Base-by-base conservation (phyloP, 2,329 filamentous ascomycete genomes). In the Phaeoacremonium minimum region DNA sequence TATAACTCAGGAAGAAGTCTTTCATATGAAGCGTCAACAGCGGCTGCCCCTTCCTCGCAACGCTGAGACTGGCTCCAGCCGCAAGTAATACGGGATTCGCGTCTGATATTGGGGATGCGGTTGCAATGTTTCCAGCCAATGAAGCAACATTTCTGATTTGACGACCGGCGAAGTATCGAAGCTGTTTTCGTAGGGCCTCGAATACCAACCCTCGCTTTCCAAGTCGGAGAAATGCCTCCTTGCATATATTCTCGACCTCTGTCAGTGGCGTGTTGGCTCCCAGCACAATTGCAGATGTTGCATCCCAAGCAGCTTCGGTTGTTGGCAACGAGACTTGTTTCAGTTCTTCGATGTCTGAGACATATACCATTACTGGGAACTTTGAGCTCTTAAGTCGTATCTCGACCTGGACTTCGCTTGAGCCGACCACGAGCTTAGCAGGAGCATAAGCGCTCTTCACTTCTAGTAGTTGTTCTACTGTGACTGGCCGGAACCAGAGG, bases 101-200 rank as follows among this genome's bases (percentile, higher is more conserved):
- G 66, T 98, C 91, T 0, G 90, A 96, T 29, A 97, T 97, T 1
- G 93, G 91, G 17, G 88, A 95, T 1, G 91, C 91, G 0, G 91
- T 97, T 2, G 85, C 90, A 18, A 97, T 63, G 52, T 97, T 97
- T 29, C 91, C 91, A 0, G 91, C 93, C 1, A 90, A 90, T 0
- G 91, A 96, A 17, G 90, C 91, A n/a, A 95, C 91, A 52, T 97
- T 97, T 48, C 91, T 77, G 53, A 97, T 97, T 53, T 97, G 91
- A 31, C 91, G 72, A 32, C 91, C 93, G 34, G 91, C 91, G 61
- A 98, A 97, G 57, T 91, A 96, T 46, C 84, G 84, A 36, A 98
- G 79, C 58, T 96, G 91, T 59, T 96, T 96, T 53, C 90, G 74
- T 39, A 97, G 91, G 0, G 87, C 87, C 13, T 75, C 73, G 55